These are phyloP conservation scores for Eimeria acervulina DNA, from an alignment of 169 alveolate species.

Conservation along the genomic window DNA sequence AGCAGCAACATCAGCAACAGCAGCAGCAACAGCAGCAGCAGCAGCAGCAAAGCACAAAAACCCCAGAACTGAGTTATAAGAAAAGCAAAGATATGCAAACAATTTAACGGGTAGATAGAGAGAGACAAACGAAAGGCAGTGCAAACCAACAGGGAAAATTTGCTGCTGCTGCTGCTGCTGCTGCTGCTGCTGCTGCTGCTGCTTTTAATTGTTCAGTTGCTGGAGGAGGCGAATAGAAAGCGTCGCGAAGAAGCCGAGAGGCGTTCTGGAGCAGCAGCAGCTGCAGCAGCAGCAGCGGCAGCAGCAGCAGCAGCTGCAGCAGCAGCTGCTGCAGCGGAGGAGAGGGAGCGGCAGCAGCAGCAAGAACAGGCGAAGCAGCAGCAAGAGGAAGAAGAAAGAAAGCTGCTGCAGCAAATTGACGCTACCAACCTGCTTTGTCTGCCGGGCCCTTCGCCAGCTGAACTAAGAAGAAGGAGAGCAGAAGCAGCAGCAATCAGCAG, in stretches of 20 bases:
- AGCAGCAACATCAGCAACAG: no score
- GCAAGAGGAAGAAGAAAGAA: not conserved
- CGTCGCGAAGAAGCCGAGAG: no score
- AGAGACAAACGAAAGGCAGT: no score
- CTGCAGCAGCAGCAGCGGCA: slow-evolving; percentile 12
- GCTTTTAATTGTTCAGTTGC: not conserved
- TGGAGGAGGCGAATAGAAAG: not conserved
- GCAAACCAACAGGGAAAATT: not conserved
- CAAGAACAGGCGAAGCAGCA: not conserved
- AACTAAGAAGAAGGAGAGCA: not conserved
- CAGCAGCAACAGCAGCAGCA: no score
- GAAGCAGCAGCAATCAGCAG: not conserved
- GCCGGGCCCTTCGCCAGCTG: slow-evolving; percentile 23
- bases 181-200: no score
- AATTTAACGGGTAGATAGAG: no score
- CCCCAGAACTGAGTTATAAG: no score
- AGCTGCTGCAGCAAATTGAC: not conserved
- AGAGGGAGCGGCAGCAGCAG: not conserved
- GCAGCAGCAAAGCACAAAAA: no score
- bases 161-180: no score
- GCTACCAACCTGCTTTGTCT: slow-evolving; percentile 20
- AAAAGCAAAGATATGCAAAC: no score
- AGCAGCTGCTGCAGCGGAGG: slow-evolving; percentile 15
- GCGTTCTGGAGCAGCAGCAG: not conserved
- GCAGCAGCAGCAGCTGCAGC: slow-evolving; percentile 55